Evolutionary conservation across 139 green algal genomes (phyloP).

Genomic region (Trebouxia sp.): DNA sequence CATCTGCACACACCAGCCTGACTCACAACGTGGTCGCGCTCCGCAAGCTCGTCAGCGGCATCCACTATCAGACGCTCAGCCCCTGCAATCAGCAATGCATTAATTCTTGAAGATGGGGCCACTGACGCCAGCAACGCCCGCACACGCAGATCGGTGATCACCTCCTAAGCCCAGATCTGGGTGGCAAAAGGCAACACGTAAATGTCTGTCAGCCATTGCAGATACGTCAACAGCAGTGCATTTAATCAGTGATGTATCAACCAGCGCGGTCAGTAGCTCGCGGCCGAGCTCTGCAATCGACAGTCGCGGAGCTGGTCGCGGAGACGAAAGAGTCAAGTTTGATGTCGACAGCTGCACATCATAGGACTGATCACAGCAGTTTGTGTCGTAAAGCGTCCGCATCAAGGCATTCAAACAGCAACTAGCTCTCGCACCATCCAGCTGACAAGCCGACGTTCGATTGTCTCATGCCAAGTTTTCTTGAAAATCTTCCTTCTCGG

Average conservation of each 20-base stretch:
- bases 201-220: constrained; percentile 11
- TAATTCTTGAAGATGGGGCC: neutral
- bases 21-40: constrained; percentile 67
- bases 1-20: too few species aligned
- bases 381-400: too few species aligned
- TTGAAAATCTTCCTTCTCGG: constrained; percentile 1
- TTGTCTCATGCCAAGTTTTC: neutral
- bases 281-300: too few species aligned
- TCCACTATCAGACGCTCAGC: constrained; percentile 97
- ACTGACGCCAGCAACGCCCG: neutral
- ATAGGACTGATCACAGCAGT: neutral
- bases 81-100: constrained; percentile 55
- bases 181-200: constrained; percentile 89
- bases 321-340: constrained; percentile 38
- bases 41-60: constrained; percentile 84
- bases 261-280: too few species aligned
- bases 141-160: constrained; percentile 30
- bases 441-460: too few species aligned
- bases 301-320: constrained; percentile 30
- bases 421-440: neutral
- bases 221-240: too few species aligned
- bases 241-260: too few species aligned
- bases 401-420: neutral
- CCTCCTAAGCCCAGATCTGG: constrained; percentile 91
- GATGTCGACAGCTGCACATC: neutral